Conservation (phyloP, 768 basidiomycete species). For the Botryobasidium botryosum region DNA sequence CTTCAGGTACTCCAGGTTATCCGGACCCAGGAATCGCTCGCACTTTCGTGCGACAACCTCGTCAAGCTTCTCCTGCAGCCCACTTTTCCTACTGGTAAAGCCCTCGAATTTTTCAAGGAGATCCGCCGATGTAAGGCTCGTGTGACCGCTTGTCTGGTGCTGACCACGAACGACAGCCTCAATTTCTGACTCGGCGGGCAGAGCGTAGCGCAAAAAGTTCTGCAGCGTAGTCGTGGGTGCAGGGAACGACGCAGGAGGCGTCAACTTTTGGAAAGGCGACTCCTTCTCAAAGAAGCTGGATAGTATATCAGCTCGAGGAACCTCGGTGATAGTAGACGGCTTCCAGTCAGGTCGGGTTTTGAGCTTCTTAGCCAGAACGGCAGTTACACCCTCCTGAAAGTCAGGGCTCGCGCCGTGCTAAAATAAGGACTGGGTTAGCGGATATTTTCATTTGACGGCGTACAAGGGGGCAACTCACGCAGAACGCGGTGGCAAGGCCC, state of each 20-base stretch:
- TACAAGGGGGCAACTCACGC: slow-evolving; percentile 37
- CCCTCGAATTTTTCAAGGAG: slow-evolving; percentile 39
- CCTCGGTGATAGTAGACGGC: slow-evolving; percentile 43
- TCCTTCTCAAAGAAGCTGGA: slow-evolving; percentile 47
- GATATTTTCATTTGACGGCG: slow-evolving; percentile 1
- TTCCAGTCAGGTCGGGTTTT: slow-evolving; percentile 48
- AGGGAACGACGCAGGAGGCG: slow-evolving; percentile 30
- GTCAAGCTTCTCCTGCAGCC: slow-evolving; percentile 56
- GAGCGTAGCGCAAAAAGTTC: slow-evolving; percentile 28
- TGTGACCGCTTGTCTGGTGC: slow-evolving; percentile 42
- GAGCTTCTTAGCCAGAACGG: slow-evolving; percentile 38
- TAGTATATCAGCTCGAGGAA: slow-evolving; percentile 37
- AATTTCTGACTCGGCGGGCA: slow-evolving; percentile 71
- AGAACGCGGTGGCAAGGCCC: slow-evolving; percentile 74
- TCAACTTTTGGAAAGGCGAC: slow-evolving; percentile 31
- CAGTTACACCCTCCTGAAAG: slow-evolving; percentile 65
- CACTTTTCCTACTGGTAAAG: slow-evolving; percentile 34
- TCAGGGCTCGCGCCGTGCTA: slow-evolving; percentile 68
- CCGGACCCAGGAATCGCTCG: slow-evolving; percentile 35
- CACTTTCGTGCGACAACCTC: slow-evolving; percentile 63
- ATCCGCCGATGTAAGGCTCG: slow-evolving; percentile 44
- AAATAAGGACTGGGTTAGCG: slow-evolving; percentile 13
- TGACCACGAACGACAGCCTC: slow-evolving; percentile 45
- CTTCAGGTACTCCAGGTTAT: slow-evolving; percentile 17
- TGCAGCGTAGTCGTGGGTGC: slow-evolving; percentile 13